A percentile compares a stretch with the other conserved stretches of the same genome.
These are phyloP conservation scores for Oenanthe javanica DNA, from an alignment of 140 eudicot species.

Conservation along the genomic window DNA sequence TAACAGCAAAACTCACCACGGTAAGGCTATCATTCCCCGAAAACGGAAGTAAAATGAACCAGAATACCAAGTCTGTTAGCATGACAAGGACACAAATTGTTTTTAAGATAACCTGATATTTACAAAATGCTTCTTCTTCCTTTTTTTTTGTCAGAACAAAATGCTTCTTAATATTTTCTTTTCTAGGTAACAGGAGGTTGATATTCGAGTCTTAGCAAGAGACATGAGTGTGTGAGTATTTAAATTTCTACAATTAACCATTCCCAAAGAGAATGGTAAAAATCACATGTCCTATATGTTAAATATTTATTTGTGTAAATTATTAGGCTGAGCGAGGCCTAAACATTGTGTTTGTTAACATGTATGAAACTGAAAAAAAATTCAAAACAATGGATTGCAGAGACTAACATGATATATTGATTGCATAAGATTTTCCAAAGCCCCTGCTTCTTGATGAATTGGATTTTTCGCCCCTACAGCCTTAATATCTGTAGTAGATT, in stretches of 20 bases:
- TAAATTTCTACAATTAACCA: neutral
- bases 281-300: neutral
- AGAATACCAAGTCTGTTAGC: slow-evolving; percentile 78
- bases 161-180: no score
- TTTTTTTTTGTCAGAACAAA: no score
- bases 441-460: slow-evolving; percentile 36
- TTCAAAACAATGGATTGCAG: neutral
- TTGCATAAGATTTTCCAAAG: slow-evolving; percentile 49
- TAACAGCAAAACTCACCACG: slow-evolving; percentile 36
- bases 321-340: neutral
- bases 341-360: neutral
- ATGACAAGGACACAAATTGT: no score
- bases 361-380: neutral
- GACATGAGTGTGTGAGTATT: neutral
- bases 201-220: neutral
- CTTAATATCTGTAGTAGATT: slow-evolving; percentile 9
- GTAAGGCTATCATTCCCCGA: slow-evolving; percentile 50
- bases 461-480: slow-evolving; percentile 38
- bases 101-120: no score
- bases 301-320: neutral
- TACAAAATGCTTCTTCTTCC: no score
- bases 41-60: slow-evolving; percentile 73
- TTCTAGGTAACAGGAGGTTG: no score
- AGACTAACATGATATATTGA: slow-evolving; percentile 54
- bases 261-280: neutral